These are phyloP conservation scores for Datisca glomerata DNA, from an alignment of 306 rosid species.

Conservation along the genomic window DNA sequence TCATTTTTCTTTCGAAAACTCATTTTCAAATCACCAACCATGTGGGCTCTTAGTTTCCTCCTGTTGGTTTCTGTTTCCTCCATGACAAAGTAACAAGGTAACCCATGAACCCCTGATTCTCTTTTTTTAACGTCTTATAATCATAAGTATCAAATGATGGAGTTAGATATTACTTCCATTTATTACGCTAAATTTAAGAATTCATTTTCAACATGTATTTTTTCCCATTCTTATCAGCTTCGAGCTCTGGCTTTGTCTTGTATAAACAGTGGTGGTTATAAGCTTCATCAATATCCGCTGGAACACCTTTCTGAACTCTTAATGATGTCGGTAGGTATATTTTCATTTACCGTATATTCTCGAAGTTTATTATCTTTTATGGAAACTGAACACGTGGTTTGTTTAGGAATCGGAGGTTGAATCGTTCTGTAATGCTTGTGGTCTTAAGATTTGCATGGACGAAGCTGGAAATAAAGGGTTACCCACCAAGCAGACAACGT, in stretches of 20 bases:
- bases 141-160: no score
- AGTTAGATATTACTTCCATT: no score
- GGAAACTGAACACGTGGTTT: neutral
- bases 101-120: no score
- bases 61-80: no score
- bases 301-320: slow-evolving; percentile 41
- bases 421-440: slow-evolving; percentile 56
- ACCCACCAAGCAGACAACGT: slow-evolving; percentile 66
- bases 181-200: no score
- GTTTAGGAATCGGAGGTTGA: slow-evolving; percentile 60
- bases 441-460: slow-evolving; percentile 41
- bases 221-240: slow-evolving; percentile 32
- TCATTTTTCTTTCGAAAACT: neutral
- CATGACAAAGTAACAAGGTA: no score
- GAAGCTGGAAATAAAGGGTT: slow-evolving; percentile 56
- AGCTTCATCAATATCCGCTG: slow-evolving; percentile 79
- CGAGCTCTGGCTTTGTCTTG: slow-evolving; percentile 64
- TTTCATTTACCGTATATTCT: slow-evolving; percentile 1
- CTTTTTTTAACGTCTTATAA: neutral
- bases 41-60: no score
- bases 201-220: neutral
- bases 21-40: neutral
- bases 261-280: slow-evolving; percentile 68
- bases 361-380: neutral
- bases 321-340: slow-evolving; percentile 63